Base-by-base conservation (phyloP, 2,329 filamentous ascomycete genomes). In the Colletotrichum chlorophyti region DNA sequence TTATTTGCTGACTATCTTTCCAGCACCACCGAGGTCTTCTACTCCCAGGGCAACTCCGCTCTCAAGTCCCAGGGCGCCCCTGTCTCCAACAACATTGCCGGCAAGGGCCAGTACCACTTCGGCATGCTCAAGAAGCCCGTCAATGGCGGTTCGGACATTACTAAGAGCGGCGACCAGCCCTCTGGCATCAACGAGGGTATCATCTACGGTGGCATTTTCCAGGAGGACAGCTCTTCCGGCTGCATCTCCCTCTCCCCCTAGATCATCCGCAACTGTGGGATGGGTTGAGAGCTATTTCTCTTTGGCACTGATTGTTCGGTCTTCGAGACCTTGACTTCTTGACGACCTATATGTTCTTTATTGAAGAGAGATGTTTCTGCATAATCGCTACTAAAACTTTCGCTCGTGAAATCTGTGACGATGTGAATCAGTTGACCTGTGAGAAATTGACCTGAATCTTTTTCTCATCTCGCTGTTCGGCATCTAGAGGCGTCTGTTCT, bases 91-190 rank as follows among this genome's bases (percentile, higher is more conserved):
- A 76, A 85, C 63, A 74, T 85, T 53, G 75, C 76, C 35, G 85
- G 85, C 5, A 77, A 80, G 52, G 85, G 85, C 19, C 83, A 87
- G 68, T 86, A 80, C 69, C 85, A 88, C 67, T 80, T 88, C 48
- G 85, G 85, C 31, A 67, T 87, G 1, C 73, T 88, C 58, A 88
- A 88, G 79, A 87, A 87, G 76, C 79, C 82, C 6, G 76, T 80
- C 43, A 75, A 80, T 51, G 62, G 68, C 29, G 72, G 70, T 27
- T 67, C 64, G 41, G 78, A 84, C 64, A 74, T 83, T 34, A 75
- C 74, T 40, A 78, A 77, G 66, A 66, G 75, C 34, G 82, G 80
- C 5, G 76, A 73, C 63, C 83, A 85, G 67, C 72, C 75, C 59
- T 63, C 71, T 9, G 75, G 72, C 21, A 79, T 84, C 54, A 67